Evolutionary conservation across 495 filamentous ascomycete genomes (phyloP), one percentile per base, ranked within the genome.

Genomic region (Xanthoparmelia taractica): DNA sequence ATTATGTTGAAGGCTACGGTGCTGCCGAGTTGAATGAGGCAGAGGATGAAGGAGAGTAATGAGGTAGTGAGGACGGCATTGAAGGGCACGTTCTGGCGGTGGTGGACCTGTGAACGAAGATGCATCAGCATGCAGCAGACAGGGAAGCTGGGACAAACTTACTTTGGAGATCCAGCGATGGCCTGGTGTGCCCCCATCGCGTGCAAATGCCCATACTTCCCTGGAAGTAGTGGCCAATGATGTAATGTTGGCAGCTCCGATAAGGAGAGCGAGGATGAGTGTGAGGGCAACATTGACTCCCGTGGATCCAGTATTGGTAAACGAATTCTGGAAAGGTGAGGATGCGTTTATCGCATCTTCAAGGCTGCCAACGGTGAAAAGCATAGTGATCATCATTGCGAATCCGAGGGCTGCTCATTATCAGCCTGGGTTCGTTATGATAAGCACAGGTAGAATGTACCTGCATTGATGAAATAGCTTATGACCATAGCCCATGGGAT

Each of bases 21-120:
- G 1, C 78, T 81, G 23, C 80, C 82, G 48, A 86, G 77, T 66
- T 82, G 82, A 70, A 86, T 85, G 34, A 84, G 50, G 82, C 71
- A 34, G 67, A 61, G 65, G 77, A 74, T 8, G 76, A 76, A 36
- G 79, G 57, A 34, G 17, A 54, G 50, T 7, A 54, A 54, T 1
- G 50, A 54, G 15, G 50, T 54, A 6, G 15, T 33, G 50, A 78
- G 65, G 52, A 79, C 75, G 1, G 83, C 73, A 64, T 77, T 79
- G 59, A 79, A 66, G 10, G 80, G 84, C 45, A 87, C 75, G 55
- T 79, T 75, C 60, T 68, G 78, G 58, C 10, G 15, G 3, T 54
- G 50, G 29, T 33, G 50, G 15, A 54, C 50, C 50, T 54, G 5
- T 54, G 50, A n/a, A 10, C 1, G 17, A 20, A 20, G 17, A 33